A percentile compares a stretch with the other conserved stretches of the same genome.
These are phyloP conservation scores for Teratosphaeria nubilosa DNA, from an alignment of 2,329 filamentous ascomycete species.

Conservation along the genomic window DNA sequence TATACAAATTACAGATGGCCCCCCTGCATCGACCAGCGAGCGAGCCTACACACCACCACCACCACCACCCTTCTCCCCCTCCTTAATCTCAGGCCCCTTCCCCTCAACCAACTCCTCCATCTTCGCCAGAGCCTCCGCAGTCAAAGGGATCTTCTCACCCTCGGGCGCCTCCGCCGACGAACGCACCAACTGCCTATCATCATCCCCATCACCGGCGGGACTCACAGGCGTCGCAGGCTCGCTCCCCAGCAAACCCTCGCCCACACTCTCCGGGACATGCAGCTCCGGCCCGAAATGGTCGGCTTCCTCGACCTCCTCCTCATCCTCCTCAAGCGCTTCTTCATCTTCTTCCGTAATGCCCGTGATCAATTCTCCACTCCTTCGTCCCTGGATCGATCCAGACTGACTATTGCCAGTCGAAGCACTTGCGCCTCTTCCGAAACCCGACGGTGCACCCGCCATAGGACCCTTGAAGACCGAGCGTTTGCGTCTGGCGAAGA, in stretches of 20 bases:
- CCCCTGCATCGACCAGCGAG: background rate
- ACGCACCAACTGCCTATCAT: background rate
- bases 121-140: constrained; percentile 22
- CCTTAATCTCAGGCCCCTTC: background rate
- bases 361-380: constrained; percentile 66
- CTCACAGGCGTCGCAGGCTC: background rate
- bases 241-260: background rate
- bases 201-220: background rate
- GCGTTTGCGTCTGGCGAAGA: constrained; percentile 74
- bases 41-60: background rate
- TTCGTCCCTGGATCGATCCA: constrained; percentile 55
- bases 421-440: constrained; percentile 8
- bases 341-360: constrained; percentile 25
- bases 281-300: constrained; percentile 22
- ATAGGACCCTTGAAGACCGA: constrained; percentile 75
- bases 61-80: background rate
- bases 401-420: constrained; percentile 15
- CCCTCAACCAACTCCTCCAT: constrained; percentile 28
- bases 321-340: constrained; percentile 18
- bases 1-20: background rate
- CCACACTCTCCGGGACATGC: background rate
- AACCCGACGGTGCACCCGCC: constrained; percentile 34
- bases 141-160: constrained; percentile 13
- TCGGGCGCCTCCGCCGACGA: background rate
- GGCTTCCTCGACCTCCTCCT: constrained; percentile 10